phyloP scores from a whole-genome alignment of 2,329 filamentous ascomycete species.

The Penicillium sp. region DNA sequence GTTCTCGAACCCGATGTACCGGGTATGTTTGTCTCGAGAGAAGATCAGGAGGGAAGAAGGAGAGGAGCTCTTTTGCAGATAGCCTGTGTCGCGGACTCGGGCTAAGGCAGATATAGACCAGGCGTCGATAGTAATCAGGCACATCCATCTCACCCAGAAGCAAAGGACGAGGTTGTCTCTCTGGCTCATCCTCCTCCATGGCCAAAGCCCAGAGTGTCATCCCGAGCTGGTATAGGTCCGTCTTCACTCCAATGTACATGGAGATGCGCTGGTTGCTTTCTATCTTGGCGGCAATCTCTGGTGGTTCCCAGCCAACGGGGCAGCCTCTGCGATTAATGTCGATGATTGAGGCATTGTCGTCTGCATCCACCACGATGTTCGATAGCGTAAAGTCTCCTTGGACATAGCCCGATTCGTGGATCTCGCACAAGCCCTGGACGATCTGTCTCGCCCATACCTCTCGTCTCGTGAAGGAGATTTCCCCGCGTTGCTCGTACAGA shows the following conservation, averaged over 20 bases:
- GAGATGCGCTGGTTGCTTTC: conserved; percentile 83
- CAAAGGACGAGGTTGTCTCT: conserved; percentile 68
- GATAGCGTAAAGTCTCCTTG: conserved; percentile 96
- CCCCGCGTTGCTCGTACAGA: conserved; percentile 69
- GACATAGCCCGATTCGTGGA: conserved; percentile 93
- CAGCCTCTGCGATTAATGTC: conserved; percentile 98
- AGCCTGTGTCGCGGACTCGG: conserved; percentile 66
- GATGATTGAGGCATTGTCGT: conserved; percentile 89
- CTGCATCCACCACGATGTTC: conserved; percentile 86
- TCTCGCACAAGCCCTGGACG: conserved; percentile 78
- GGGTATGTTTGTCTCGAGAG: conserved; percentile 10
- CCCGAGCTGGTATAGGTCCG: conserved; percentile 88
- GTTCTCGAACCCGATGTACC: conserved; percentile 2
- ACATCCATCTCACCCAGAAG: conserved; percentile 52
- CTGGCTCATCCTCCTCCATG: conserved; percentile 82
- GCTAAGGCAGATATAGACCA: conserved; percentile 72
- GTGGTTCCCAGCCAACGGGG: conserved; percentile 94
- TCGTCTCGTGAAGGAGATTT: conserved; percentile 63
- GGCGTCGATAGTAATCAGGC: conserved; percentile 70
- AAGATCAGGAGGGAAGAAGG: conserved; percentile 55
- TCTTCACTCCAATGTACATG: conserved; percentile 98
- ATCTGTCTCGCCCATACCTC: conserved; percentile 91
- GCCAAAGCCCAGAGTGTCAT: conserved; percentile 96
- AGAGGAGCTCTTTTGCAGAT: conserved; percentile 67
- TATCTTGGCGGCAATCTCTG: conserved; percentile 79